These are phyloP conservation scores for Elsinoe ampelina DNA, from an alignment of 2,329 filamentous ascomycete genomes.

Conservation along the genomic window DNA sequence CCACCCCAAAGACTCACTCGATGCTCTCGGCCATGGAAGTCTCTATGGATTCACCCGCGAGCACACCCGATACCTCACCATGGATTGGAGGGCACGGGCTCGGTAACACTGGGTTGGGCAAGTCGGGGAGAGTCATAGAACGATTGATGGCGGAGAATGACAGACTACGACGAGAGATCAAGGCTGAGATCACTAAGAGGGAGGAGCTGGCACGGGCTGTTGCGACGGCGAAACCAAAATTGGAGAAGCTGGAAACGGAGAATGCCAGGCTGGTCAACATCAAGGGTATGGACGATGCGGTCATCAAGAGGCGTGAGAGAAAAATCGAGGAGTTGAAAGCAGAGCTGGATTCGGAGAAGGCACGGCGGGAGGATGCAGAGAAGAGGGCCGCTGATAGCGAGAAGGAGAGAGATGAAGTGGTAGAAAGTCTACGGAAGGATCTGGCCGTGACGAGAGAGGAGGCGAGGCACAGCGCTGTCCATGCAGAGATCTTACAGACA, in stretches of 20 bases:
- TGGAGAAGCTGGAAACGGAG: conserved; percentile 58
- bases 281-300: conserved; percentile 59
- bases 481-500: conserved; percentile 59
- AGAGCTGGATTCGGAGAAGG: conserved; percentile 55
- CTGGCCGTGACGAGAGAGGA: conserved; percentile 48
- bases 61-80: conserved; percentile 14
- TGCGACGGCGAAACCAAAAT: conserved; percentile 59
- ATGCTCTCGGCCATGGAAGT: conserved; percentile 1
- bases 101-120: conserved; percentile 37
- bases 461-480: conserved; percentile 46
- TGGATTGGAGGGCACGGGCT: conserved; percentile 18
- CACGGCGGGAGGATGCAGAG: conserved; percentile 50
- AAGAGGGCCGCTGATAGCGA: conserved; percentile 53
- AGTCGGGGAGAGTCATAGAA: conserved; percentile 72
- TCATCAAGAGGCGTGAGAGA: conserved; percentile 63
- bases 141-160: conserved; percentile 74
- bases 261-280: conserved; percentile 62
- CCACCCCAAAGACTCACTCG: not conserved
- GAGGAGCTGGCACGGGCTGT: conserved; percentile 64
- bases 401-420: conserved; percentile 53
- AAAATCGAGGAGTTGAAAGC: conserved; percentile 61
- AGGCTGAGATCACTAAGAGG: conserved; percentile 37
- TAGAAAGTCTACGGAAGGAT: conserved; percentile 50
- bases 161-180: conserved; percentile 58
- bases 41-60: conserved; percentile 8